Conservation (phyloP, 2,329 filamentous ascomycete genomes). For the Pseudogymnoascus destructans region DNA sequence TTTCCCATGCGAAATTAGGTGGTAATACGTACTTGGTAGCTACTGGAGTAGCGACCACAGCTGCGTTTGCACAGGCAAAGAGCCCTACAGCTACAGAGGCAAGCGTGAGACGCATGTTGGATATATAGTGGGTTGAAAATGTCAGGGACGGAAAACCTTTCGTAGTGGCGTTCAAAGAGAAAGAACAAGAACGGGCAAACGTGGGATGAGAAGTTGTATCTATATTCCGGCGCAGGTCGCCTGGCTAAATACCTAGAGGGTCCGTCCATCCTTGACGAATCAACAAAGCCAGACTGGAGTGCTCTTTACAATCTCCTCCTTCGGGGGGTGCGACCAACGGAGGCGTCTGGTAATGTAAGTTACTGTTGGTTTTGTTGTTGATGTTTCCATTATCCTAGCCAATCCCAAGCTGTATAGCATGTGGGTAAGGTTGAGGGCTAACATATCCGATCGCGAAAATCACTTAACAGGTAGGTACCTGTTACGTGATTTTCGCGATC, state of each 20-base stretch:
- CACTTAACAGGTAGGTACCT: too few relatives aligned
- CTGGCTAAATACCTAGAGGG: background rate
- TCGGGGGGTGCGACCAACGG: background rate
- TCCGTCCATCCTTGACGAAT: background rate
- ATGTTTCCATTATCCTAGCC: background rate
- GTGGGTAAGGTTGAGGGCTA: background rate
- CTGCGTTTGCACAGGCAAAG: background rate
- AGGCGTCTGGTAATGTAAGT: background rate
- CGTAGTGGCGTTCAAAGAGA: background rate
- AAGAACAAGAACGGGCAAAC: background rate
- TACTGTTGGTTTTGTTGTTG: background rate
- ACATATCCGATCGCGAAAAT: too few relatives aligned
- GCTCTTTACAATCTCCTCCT: background rate
- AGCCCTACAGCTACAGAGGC: background rate
- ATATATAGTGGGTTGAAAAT: background rate
- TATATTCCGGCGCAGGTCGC: background rate
- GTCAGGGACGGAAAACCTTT: background rate
- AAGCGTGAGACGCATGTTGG: background rate
- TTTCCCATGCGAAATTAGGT: background rate
- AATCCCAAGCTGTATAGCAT: background rate
- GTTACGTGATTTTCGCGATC: background rate
- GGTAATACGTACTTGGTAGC: background rate
- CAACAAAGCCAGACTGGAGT: background rate
- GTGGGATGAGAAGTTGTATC: background rate
- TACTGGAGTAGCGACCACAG: background rate